Base-by-base conservation (phyloP, 495 filamentous ascomycete species). In the Hypomontagnella monticulosa region DNA sequence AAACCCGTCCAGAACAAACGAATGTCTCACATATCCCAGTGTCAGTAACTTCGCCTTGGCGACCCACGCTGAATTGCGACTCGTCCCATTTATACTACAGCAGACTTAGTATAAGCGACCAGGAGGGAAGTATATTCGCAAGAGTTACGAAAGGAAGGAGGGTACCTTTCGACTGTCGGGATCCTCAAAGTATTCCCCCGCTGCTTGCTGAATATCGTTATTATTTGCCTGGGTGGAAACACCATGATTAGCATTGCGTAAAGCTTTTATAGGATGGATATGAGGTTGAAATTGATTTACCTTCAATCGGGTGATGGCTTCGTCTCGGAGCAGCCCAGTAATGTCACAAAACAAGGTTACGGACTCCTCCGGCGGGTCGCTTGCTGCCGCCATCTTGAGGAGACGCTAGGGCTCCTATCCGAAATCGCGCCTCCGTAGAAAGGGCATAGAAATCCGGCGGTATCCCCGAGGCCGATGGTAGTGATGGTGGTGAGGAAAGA, bases 71-170 rank as follows among this genome's bases (percentile, higher is more conserved):
- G 34, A 84, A 86, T 10, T 70, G 73, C 11, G 47, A 67, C 42
- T 86, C 83, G 37, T 83, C 78, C 83, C 83, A 84, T 6, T 55
- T 66, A 46, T 81, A 80, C 79, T 80, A 47, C 32, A 49, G 40
- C 4, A 33, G 27, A 12, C 44, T 76, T 33, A 75, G 71, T 30
- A 36, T 32, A 33, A 36, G 33, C 18, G 30, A 53, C 4, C 30
- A 40, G 16, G 14, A 36, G 23, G 6, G 4, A 23, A 18, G 37
- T 19, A 37, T 36, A n/a, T 44, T 27, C 12, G 52, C 18, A 23
- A 20, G 43, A 34, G 44, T n/a, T 34, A 30, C 19, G 34, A 38
- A 18, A 27, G 38, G 63, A 1, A 42, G 18, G 18, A 33, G 27
- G 19, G 42, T 70, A 83, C 81, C 70, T 79, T 80, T 37, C 34